A percentile compares a stretch with the other conserved stretches of the same genome.
Evolutionary conservation across 768 basidiomycete genomes (phyloP).

Genomic region (Crassisporium funariophilum): DNA sequence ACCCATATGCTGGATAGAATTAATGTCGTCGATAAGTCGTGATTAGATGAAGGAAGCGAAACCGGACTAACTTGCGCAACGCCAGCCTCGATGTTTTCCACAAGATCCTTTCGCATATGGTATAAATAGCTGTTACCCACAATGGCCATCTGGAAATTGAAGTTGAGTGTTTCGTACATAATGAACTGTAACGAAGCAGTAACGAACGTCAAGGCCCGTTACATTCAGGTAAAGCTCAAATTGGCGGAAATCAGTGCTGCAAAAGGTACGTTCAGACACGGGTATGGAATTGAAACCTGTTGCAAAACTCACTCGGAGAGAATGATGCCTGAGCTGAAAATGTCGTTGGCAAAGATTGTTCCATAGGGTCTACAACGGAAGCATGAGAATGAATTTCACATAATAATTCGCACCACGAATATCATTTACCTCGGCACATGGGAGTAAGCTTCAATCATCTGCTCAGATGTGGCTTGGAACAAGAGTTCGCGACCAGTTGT

Average conservation of each 20-base stretch:
- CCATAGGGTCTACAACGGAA: constrained; percentile 70
- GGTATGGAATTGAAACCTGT: too few species aligned
- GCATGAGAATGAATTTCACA: not conserved
- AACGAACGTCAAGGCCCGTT: constrained; percentile 87
- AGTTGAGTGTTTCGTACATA: not conserved
- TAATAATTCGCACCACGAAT: not conserved
- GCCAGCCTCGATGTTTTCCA: constrained; percentile 83
- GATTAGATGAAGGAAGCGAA: not conserved
- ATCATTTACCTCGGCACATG: constrained; percentile 68
- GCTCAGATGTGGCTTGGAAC: constrained; percentile 93
- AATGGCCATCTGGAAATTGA: constrained; percentile 72
- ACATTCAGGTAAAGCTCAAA: constrained; percentile 90
- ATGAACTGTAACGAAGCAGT: constrained; percentile 23
- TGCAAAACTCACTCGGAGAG: constrained; percentile 88
- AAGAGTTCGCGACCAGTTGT: constrained; percentile 85
- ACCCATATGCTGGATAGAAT: constrained; percentile 77
- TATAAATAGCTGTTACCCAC: constrained; percentile 93
- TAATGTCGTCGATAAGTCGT: constrained; percentile 4
- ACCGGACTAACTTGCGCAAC: constrained; percentile 56
- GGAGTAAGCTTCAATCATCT: constrained; percentile 93
- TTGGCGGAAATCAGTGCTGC: constrained; percentile 92
- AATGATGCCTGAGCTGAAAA: constrained; percentile 90
- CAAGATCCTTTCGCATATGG: constrained; percentile 89
- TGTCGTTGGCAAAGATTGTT: constrained; percentile 86
- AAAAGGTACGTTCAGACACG: too few species aligned